A percentile compares a stretch with the other conserved stretches of the same genome.
Evolutionary conservation across 2,329 filamentous ascomycete species (phyloP).

Genomic region (Lachnellula suecica): DNA sequence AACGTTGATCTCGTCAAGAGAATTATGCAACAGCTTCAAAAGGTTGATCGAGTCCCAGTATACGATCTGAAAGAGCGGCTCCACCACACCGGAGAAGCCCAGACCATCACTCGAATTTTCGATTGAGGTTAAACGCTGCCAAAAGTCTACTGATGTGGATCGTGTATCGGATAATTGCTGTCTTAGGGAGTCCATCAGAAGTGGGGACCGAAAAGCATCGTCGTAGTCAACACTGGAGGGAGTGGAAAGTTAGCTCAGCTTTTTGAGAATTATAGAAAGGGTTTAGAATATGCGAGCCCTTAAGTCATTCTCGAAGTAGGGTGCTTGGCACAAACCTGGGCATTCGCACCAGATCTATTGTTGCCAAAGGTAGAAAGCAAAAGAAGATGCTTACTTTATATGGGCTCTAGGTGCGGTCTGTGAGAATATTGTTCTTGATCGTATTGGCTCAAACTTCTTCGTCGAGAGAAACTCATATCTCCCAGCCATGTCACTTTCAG

Average conservation of each 20-base stretch:
- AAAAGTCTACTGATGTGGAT: constrained; percentile 9
- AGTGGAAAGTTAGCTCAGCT: too few species aligned
- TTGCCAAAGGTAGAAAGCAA: too few species aligned
- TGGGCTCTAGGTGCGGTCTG: constrained; percentile 4
- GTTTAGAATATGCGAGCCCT: too few species aligned
- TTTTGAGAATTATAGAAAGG: too few species aligned
- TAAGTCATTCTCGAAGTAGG: too few species aligned
- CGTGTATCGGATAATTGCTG: constrained; percentile 2
- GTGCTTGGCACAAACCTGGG: too few species aligned
- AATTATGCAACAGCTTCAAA: constrained; percentile 21
- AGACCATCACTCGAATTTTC: neutral
- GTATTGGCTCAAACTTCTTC: neutral
- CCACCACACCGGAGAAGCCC: constrained; percentile 6
- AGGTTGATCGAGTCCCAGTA: constrained; percentile 24
- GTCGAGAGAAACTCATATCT: neutral
- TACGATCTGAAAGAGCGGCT: constrained; percentile 26
- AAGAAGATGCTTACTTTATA: too few species aligned
- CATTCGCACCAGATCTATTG: too few species aligned
- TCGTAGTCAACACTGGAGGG: constrained; percentile 8
- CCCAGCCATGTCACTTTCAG: neutral
- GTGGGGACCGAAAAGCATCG: constrained; percentile 3
- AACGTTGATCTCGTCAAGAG: constrained; percentile 26
- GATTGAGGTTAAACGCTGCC: neutral
- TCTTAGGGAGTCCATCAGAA: neutral
- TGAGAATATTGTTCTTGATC: neutral